Evolutionary conservation across 108 stramenopile species (phyloP), one percentile per base, ranked within the genome.

Genomic region (Skeletonema menzelii): DNA sequence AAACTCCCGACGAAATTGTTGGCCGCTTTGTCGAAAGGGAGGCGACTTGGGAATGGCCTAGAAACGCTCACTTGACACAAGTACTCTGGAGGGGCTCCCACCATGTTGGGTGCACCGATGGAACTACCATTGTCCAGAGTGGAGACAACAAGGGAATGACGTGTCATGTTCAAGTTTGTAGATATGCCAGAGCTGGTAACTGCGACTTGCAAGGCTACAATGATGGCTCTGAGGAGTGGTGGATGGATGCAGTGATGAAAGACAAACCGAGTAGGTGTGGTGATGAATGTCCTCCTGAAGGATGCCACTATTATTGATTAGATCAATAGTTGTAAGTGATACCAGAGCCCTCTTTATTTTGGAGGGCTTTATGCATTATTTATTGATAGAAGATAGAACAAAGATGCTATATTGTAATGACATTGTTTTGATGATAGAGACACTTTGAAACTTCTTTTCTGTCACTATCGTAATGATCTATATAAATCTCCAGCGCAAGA

Each of bases 51-150:
- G 27, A 31, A 11, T 75, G 46, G 7, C 80, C 82, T 8, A 15
- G 49, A 17, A 79, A 83, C 31, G 46, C 67, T 28, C 82, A 83
- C 57, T 66, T 79, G 10, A 83, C 82, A 4, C 77, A 79, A 58
- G 78, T 79, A 3, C 59, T 83, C 17, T 83, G 82, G 82, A 38
- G 77, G 37, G 22, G 67, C 19, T 22, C 67, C 15, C 47, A 70
- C 20, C 79, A 70, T 49, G 82, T 83, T 31, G 82, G 82, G 11
- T 83, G 82, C 49, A 67, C 73, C 3, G 80, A 82, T 2, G 35
- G 11, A 37, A 12, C 35, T 37, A 37, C 35, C 35, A 37, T 10
- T 10, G 10, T 37, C 0, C 2, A 10, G 0, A 37, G 11, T 37
- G 35, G 35, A 11, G 35, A 8, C 11, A 10, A 37, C 35, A 10